These are phyloP conservation scores for Amaranthus cruentus DNA, from an alignment of 148 eudicot genomes.

Conservation along the genomic window DNA sequence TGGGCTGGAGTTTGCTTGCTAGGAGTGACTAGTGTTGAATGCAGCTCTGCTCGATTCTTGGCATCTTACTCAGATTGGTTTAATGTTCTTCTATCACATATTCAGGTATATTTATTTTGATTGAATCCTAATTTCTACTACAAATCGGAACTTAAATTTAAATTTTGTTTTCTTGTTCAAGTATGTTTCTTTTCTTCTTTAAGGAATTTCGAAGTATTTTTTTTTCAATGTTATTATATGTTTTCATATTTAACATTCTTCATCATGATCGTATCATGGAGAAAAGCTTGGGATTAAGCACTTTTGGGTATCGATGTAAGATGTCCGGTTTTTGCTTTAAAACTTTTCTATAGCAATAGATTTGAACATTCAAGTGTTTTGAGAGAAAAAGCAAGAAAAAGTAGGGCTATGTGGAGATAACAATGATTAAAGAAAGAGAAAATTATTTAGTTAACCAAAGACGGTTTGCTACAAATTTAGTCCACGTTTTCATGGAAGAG, in stretches of 20 bases:
- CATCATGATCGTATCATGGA: not conserved
- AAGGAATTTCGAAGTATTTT: not conserved
- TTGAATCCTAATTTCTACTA: slow-evolving; percentile 3
- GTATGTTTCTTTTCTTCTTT: not conserved
- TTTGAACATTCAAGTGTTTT: too few species aligned
- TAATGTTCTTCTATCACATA: slow-evolving; percentile 44
- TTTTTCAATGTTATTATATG: not conserved
- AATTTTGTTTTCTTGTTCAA: not conserved
- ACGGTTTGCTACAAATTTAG: too few species aligned
- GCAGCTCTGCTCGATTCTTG: slow-evolving; percentile 67
- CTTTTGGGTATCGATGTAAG: not conserved
- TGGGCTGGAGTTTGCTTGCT: slow-evolving; percentile 93
- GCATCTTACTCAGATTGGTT: slow-evolving; percentile 68
- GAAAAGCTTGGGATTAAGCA: not conserved
- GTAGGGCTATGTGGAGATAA: too few species aligned
- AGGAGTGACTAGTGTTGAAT: slow-evolving; percentile 69
- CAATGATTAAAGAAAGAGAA: too few species aligned
- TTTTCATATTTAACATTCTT: not conserved
- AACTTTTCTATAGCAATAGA: not conserved
- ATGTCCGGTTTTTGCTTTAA: not conserved
- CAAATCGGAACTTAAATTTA: not conserved
- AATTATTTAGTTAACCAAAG: too few species aligned
- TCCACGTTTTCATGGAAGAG: too few species aligned
- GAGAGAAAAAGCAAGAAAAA: too few species aligned
- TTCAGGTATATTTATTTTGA: slow-evolving; percentile 49